Conservation (phyloP, 345 rosid species). For the Melaleuca quinquenervia region DNA sequence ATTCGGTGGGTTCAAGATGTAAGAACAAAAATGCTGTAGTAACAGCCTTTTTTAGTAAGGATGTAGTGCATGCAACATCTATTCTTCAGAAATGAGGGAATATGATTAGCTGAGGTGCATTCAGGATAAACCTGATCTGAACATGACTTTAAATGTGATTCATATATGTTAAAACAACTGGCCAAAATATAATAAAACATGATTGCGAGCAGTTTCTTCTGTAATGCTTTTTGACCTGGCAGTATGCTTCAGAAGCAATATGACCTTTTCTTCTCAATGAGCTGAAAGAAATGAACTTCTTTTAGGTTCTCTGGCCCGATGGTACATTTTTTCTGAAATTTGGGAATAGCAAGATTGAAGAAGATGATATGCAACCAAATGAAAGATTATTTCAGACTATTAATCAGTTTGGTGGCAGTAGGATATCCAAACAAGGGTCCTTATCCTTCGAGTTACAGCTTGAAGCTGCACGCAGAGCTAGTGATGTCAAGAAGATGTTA, state of each 20-base stretch:
- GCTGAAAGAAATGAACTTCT: neutral
- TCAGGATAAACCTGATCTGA: neutral
- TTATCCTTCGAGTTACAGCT: conserved; percentile 78
- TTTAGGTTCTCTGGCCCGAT: conserved; percentile 85
- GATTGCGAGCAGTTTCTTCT: neutral
- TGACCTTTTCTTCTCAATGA: neutral
- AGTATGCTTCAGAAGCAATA: neutral
- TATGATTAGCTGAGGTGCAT: neutral
- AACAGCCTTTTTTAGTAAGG: neutral
- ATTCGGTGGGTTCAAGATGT: conserved; percentile 91
- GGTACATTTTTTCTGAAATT: conserved; percentile 69
- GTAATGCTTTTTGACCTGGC: neutral
- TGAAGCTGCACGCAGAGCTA: conserved; percentile 87
- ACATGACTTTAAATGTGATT: neutral
- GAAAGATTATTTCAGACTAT: conserved; percentile 22
- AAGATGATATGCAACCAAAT: conserved; percentile 18
- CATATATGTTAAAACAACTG: neutral
- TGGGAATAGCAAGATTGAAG: conserved; percentile 16
- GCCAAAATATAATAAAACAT: neutral
- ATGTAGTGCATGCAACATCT: neutral
- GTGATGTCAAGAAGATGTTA: conserved; percentile 67
- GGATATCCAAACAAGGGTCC: conserved; percentile 38
- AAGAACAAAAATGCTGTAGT: conserved; percentile 19
- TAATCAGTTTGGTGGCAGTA: conserved; percentile 46
- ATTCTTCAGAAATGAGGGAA: neutral